Evolutionary conservation across 2,329 filamentous ascomycete genomes (phyloP).

Genomic region (Seiridium cupressi): DNA sequence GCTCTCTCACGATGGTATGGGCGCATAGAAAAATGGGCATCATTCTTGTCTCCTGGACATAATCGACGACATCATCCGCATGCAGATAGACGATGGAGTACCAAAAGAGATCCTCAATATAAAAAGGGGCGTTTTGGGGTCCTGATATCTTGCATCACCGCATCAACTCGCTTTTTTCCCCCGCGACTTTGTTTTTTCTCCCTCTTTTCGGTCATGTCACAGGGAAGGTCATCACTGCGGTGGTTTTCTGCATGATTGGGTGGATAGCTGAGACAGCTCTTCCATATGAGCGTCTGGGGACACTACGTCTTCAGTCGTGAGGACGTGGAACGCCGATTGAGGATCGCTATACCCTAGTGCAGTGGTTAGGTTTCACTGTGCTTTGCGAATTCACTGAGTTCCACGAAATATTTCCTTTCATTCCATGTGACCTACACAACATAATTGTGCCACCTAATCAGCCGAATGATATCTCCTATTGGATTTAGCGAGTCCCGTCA

Average conservation of each 20-base stretch:
- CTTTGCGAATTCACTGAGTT: conserved; percentile 62
- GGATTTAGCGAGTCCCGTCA: too few relatives aligned
- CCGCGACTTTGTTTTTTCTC: conserved; percentile 45
- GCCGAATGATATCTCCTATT: too few relatives aligned
- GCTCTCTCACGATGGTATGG: conserved; percentile 42
- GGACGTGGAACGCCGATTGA: conserved; percentile 64
- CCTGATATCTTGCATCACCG: conserved; percentile 76
- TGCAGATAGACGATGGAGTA: conserved; percentile 74
- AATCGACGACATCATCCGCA: conserved; percentile 31
- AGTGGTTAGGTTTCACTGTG: conserved; percentile 51
- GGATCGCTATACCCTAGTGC: conserved; percentile 60
- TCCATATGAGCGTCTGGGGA: conserved; percentile 52
- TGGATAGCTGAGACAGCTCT: conserved; percentile 59
- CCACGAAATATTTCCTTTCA: conserved; percentile 30
- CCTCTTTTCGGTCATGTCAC: conserved; percentile 37
- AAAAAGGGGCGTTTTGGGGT: conserved; percentile 69
- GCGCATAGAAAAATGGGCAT: conserved; percentile 40
- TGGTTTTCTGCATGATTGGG: conserved; percentile 45
- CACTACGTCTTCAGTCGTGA: conserved; percentile 43
- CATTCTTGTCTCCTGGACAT: conserved; percentile 32
- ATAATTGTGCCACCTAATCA: too few relatives aligned
- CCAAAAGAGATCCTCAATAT: conserved; percentile 55
- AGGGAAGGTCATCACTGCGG: conserved; percentile 36
- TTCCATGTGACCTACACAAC: too few relatives aligned
- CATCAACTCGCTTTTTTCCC: conserved; percentile 31